Percentiles rank a stretch among this genome's conserved stretches.
phyloP scores from a whole-genome alignment of 495 filamentous ascomycete genomes.

The Aspergillus funiculosus region DNA sequence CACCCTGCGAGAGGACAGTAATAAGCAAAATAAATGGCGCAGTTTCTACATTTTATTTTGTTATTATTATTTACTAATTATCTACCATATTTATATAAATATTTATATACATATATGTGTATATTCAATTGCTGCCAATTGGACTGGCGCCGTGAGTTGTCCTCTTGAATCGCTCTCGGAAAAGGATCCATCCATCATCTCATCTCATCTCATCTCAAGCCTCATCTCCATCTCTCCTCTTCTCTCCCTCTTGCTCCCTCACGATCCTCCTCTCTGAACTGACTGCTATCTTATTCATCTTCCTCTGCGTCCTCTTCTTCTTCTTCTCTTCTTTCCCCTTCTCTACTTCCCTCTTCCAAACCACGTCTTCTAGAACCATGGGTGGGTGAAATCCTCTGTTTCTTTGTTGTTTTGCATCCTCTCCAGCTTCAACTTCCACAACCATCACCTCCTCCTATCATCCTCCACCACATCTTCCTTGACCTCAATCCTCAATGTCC shows the following conservation, averaged over 20 bases:
- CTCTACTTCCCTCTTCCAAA: not conserved
- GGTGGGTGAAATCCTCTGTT: constrained; percentile 27
- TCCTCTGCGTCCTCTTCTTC: not conserved
- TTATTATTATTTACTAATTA: no score
- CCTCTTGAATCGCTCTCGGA: no score
- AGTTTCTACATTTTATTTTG: no score
- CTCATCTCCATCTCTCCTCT: constrained; percentile 1
- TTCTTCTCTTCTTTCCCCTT: constrained; percentile 5
- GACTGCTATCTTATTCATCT: constrained; percentile 9
- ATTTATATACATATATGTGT: no score
- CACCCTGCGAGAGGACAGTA: no score
- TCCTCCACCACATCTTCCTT: not conserved
- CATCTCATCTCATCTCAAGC: constrained; percentile 13
- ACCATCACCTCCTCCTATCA: not conserved
- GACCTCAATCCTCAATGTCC: not conserved
- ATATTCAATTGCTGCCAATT: no score
- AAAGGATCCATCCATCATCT: constrained; percentile 8
- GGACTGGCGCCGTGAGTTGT: no score
- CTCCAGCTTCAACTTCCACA: not conserved
- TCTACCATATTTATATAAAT: no score
- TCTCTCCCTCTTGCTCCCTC: not conserved
- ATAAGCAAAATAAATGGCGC: no score
- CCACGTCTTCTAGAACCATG: constrained; percentile 19
- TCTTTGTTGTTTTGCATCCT: constrained; percentile 4
- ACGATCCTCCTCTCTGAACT: constrained; percentile 9